phyloP scores from a whole-genome alignment of 176 grass and related monocot genomes.

The Cymbopogon citratus region DNA sequence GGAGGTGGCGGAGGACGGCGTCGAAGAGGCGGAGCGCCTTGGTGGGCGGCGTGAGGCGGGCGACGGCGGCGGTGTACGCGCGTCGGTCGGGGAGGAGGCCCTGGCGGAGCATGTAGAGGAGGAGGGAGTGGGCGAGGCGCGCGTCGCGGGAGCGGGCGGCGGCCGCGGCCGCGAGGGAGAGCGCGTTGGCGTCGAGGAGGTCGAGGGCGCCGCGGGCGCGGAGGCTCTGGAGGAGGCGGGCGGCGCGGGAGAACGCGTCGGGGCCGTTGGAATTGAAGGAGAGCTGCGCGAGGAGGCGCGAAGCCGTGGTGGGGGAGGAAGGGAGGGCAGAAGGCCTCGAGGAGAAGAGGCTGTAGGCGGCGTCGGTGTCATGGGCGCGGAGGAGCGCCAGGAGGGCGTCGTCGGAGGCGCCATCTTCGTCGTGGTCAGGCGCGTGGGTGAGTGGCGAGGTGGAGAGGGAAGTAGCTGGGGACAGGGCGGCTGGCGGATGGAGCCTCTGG shows the following conservation, averaged over 20 bases:
- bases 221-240: constrained; percentile 47
- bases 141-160: constrained; percentile 45
- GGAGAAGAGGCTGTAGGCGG: constrained; percentile 59
- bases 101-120: constrained; percentile 60
- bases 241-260: constrained; percentile 46
- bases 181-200: constrained; percentile 70
- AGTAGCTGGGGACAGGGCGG: neutral
- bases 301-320: constrained; percentile 43
- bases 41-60: constrained; percentile 32
- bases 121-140: constrained; percentile 41
- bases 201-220: constrained; percentile 37
- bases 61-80: constrained; percentile 72
- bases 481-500: neutral
- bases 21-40: constrained; percentile 68
- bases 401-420: neutral
- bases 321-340: constrained; percentile 41
- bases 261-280: constrained; percentile 28
- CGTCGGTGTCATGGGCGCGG: constrained; percentile 52
- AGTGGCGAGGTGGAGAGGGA: neutral
- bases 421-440: neutral
- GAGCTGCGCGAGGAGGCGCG: constrained; percentile 82
- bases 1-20: constrained; percentile 47
- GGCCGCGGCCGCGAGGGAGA: constrained; percentile 66
- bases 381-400: constrained; percentile 61
- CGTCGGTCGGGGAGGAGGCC: constrained; percentile 68